Evolutionary conservation across 1,139 yeast genomes (phyloP).

Genomic region (Kazachstania sp.): DNA sequence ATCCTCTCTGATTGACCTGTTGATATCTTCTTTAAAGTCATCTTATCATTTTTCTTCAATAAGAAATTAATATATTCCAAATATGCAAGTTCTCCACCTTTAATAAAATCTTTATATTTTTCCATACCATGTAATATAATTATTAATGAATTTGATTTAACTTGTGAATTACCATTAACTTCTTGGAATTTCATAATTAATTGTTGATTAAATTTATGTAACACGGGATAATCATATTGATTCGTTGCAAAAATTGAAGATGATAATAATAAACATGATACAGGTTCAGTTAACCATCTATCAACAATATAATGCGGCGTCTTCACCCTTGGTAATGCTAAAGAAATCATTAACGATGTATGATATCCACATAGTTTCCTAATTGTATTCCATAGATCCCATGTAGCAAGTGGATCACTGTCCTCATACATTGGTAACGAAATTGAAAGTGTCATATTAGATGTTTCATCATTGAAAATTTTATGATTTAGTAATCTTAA

Average conservation of each 20-base stretch:
- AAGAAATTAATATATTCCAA: constrained; percentile 47
- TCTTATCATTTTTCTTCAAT: constrained; percentile 33
- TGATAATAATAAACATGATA: constrained; percentile 46
- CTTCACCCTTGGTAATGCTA: constrained; percentile 44
- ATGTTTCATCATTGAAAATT: constrained; percentile 9
- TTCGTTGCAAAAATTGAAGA: constrained; percentile 48
- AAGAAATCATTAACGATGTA: constrained; percentile 43
- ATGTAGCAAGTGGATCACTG: constrained; percentile 48
- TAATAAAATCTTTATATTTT: constrained; percentile 31
- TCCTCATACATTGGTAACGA: constrained; percentile 35
- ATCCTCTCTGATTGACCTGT: background rate
- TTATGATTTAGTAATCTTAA: constrained; percentile 27
- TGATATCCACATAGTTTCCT: constrained; percentile 47
- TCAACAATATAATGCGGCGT: constrained; percentile 42
- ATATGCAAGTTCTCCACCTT: constrained; percentile 40
- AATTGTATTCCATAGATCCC: constrained; percentile 66
- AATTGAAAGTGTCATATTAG: constrained; percentile 23
- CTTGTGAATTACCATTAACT: constrained; percentile 26
- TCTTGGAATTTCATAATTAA: constrained; percentile 28
- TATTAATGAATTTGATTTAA: constrained; percentile 20
- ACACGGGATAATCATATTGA: constrained; percentile 52
- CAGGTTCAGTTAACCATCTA: constrained; percentile 61
- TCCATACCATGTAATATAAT: constrained; percentile 41
- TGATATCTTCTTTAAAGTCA: background rate
- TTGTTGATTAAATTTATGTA: constrained; percentile 46